Base-by-base conservation (phyloP, 2,329 filamentous ascomycete genomes). In the Fusarium cicatricum region DNA sequence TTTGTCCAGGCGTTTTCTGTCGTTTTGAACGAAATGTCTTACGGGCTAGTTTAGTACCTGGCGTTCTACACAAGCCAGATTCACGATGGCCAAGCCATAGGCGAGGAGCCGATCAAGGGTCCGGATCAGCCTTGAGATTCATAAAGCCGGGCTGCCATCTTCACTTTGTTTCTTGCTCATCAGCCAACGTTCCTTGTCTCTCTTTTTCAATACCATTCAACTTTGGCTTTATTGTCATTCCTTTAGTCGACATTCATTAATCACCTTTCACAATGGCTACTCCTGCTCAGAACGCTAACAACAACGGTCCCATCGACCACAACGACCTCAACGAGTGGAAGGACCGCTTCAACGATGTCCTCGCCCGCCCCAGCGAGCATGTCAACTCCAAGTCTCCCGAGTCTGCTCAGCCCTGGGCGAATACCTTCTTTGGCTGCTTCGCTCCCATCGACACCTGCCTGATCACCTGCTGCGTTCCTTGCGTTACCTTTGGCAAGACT, bases 401-500 rank as follows among this genome's bases (percentile, higher is more conserved):
- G 17, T 64, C 62, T 19, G 58, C 78, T 0, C 70, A 74, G 62
- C 52, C 74, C 10, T 82, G 78, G 78, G 62, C 62, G 56, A 68
- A 69, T 38, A 60, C 71, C 45, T 75, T 81, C 66, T 81, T 79
- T 39, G 73, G 72, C 52, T 82, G 78, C 74, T 78, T 76, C 69
- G 72, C 58, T 55, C 79, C 79, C 19, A 71, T 80, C 46, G 74
- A 77, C 45, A 72, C 74, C 2, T 81, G 79, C 66, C 59, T 79
- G n/a, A 70, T 80, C 46, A 74, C 76, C 14, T 82, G 73, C 60
- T 81, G 75, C 58, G 57, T 79, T 21, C 79, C 80, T 2, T 82
- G 79, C 57, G 70, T 81, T 28, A 80, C 78, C 29, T 82, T 80
- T 42, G 78, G 78, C 68, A 79, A 78, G 74, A 80, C 78, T 3